Percentiles rank a stretch among this genome's conserved stretches.
Conservation (phyloP, 305 asterid species). For the Fraxinus floribunda region DNA sequence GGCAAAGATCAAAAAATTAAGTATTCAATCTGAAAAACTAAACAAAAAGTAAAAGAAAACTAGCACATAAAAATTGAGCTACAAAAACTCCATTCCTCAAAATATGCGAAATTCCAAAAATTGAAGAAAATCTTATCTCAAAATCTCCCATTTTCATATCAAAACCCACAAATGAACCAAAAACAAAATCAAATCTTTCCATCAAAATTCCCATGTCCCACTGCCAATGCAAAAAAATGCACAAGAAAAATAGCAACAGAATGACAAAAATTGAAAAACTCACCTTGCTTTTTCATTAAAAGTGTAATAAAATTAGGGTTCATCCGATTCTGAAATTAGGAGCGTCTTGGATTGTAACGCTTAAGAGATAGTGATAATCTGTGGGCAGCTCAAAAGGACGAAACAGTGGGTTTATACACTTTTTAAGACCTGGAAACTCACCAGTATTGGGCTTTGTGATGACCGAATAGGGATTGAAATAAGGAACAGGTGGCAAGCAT, state of each 20-base stretch:
- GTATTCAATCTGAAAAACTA: not conserved
- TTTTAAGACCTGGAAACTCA: constrained; percentile 23
- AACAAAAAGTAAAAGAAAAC: not conserved
- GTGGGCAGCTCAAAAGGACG: constrained; percentile 4
- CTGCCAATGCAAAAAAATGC: constrained; percentile 4
- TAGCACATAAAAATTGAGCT: not conserved
- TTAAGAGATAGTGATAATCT: constrained; percentile 20
- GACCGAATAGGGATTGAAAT: constrained; percentile 31
- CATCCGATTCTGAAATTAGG: constrained; percentile 25
- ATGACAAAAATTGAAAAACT: not conserved
- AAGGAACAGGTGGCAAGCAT: constrained; percentile 42
- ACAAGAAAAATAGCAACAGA: not conserved
- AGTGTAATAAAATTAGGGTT: constrained; percentile 42
- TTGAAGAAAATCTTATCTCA: constrained; percentile 30
- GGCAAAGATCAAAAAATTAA: not conserved
- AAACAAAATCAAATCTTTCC: not conserved
- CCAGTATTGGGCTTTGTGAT: constrained; percentile 27
- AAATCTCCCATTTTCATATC: constrained; percentile 23
- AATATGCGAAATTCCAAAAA: constrained; percentile 6
- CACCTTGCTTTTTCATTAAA: constrained; percentile 40
- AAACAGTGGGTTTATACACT: constrained; percentile 20
- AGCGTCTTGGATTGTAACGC: not conserved
- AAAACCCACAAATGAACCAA: constrained; percentile 12
- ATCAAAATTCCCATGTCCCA: constrained; percentile 22
- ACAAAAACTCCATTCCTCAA: constrained; percentile 4